Evolutionary conservation across 2,329 filamentous ascomycete species (phyloP).

Genomic region (Pseudopyricularia cyperi): DNA sequence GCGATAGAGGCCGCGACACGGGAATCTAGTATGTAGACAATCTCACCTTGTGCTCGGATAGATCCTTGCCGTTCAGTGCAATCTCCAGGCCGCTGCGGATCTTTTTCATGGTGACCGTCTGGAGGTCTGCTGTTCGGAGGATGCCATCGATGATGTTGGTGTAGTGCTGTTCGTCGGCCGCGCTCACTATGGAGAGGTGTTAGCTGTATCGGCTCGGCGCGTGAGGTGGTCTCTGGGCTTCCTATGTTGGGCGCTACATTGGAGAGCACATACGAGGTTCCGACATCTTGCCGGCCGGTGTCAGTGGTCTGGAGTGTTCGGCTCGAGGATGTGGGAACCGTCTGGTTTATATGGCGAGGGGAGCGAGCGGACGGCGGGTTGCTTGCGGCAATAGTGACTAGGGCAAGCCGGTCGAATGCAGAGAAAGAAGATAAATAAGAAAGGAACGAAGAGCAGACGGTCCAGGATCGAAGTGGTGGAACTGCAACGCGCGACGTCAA

Average conservation of each 20-base stretch:
- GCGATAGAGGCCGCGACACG: not conserved
- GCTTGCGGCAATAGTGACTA: not conserved
- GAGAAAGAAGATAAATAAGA: not conserved
- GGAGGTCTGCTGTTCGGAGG: slow-evolving; percentile 42
- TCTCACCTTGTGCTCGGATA: slow-evolving; percentile 44
- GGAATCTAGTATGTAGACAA: not conserved
- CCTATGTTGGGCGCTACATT: not conserved
- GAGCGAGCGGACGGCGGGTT: not conserved
- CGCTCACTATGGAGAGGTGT: slow-evolving; percentile 24
- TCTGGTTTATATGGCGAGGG: not conserved
- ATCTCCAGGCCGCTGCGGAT: slow-evolving; percentile 43
- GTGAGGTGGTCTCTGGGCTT: not conserved
- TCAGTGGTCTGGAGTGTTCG: not conserved
- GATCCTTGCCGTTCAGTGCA: slow-evolving; percentile 40
- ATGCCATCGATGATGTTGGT: slow-evolving; percentile 48
- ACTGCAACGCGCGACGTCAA: not conserved
- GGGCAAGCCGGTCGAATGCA: not conserved
- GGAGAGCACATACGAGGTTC: not conserved
- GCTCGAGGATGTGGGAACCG: not conserved
- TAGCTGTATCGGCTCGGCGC: not conserved
- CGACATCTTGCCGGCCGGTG: slow-evolving; percentile 1
- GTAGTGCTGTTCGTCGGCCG: slow-evolving; percentile 37
- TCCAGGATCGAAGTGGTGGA: not conserved
- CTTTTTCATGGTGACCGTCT: slow-evolving; percentile 52
- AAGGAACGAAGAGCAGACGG: not conserved